These are phyloP conservation scores for Cyberlindnera mrakii DNA, from an alignment of 805 yeast species.

Conservation along the genomic window DNA sequence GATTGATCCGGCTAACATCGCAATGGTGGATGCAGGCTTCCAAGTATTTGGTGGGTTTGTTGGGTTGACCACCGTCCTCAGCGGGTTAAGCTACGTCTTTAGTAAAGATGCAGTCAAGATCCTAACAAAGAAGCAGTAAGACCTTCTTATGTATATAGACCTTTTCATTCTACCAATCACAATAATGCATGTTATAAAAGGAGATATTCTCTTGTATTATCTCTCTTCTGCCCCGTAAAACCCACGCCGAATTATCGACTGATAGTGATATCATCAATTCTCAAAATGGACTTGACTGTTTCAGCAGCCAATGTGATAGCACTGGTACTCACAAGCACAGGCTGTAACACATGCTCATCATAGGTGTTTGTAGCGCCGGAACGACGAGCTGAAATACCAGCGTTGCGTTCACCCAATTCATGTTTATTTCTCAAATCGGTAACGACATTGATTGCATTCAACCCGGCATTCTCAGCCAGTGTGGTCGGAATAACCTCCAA, in stretches of 20 bases:
- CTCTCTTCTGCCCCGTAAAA: neutral
- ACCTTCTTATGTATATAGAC: neutral
- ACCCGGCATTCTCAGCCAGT: slow-evolving; percentile 95
- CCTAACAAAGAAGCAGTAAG: slow-evolving; percentile 21
- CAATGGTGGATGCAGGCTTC: slow-evolving; percentile 19
- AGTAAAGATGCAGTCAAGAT: slow-evolving; percentile 64
- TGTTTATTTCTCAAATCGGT: slow-evolving; percentile 87
- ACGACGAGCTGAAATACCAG: slow-evolving; percentile 95
- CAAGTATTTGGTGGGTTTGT: slow-evolving; percentile 46
- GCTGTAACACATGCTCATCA: slow-evolving; percentile 94
- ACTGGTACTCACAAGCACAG: slow-evolving; percentile 89
- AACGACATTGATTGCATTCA: slow-evolving; percentile 87
- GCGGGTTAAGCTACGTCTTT: slow-evolving; percentile 75
- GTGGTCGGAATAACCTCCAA: slow-evolving; percentile 92
- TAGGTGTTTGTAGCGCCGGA: slow-evolving; percentile 88
- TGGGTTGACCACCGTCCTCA: slow-evolving; percentile 64
- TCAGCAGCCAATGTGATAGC: slow-evolving; percentile 94
- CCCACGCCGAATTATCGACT: slow-evolving; percentile 46
- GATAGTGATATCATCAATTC: slow-evolving; percentile 96
- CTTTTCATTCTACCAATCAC: neutral
- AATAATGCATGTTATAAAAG: neutral
- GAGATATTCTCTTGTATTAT: neutral
- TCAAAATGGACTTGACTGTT: slow-evolving; percentile 89
- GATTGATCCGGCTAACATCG: slow-evolving; percentile 26
- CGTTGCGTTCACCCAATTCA: slow-evolving; percentile 82